Base-by-base conservation (phyloP, 805 yeast species). In the Starmera caribaea region DNA sequence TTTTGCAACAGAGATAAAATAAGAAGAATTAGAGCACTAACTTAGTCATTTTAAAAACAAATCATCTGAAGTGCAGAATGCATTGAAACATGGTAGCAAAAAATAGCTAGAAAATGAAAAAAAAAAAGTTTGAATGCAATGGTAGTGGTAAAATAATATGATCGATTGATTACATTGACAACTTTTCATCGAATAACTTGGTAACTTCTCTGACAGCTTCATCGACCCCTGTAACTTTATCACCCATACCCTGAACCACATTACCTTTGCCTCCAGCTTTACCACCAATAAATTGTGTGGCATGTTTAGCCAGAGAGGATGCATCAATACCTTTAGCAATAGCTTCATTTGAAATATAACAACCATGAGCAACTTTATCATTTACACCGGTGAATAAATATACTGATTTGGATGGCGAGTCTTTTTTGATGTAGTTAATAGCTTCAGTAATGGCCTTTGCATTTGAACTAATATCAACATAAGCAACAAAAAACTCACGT, bases 241-340 rank as follows among this genome's bases (percentile, higher is more conserved):
- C 86, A 53, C 98, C 98, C 79, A 87, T 83, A 64, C 99, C 99
- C 68, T 92, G 98, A 51, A 87, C 86, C 40, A 89, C 79, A 49
- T 87, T 85, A 47, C 96, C 97, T 66, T 87, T 92, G 62, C 99
- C 99, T 66, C 99, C 99, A 42, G 96, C 94, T 62, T 83, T 87
- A 63, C 99, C 99, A 48, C 98, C 99, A 51, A 92, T 77, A 52
- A 71, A 68, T 30, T 68, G 63, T 35, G 89, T 68, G 34, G 84
- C 97, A 41, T 73, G 65, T 39, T 71, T 63, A 28, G 94, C 94
- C 49, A 88, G 71, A 26, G 76, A 88, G 42, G 80, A 72, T 39
- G 94, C 89, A 47, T 81, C 73, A 16, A 87, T 69, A 49, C 88
- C 88, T 57, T 78, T 73, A 35, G 68, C 69, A 47, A 81, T 65